Base-by-base conservation (phyloP, 164 flowering plant species). In the Sedum album region DNA sequence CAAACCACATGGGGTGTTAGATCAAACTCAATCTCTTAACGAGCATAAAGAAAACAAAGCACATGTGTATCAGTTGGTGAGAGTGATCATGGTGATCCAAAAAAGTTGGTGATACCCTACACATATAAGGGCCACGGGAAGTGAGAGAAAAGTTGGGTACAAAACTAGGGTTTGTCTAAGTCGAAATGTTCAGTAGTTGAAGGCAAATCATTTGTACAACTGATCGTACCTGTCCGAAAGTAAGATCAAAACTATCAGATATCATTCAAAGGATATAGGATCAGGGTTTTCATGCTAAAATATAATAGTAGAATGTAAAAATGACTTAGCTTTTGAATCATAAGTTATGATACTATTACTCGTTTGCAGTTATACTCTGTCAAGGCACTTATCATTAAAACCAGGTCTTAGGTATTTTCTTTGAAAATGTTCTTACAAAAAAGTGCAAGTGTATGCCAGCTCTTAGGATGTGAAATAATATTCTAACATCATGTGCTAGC, bases 1-100 rank as follows among this genome's bases (percentile, higher is more conserved):
- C 26, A 25, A 28, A 23, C 28, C 60, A 53, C 60, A 53, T 53
- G 60, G 28, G 14, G 60, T 53, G 48, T 44, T 44, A 53, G 60
- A 53, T 53, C 60, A 53, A 53, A 53, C 60, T 53, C 60, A 53
- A 53, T 53, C 28, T 53, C 60, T 18, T 23, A 53, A 23, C 60
- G n/a, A 53, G 4, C 48, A 44, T 44, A 53, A 53, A 53, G 25
- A 53, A 53, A 53, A 53, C 9, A 23, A 53, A 53, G 28, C 60
- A 53, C 60, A 53, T 53, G 30, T 21, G 23, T n/a, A 53, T 30
- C 60, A 23, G 60, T 23, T 53, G 60, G 60, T 9, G 60, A 6
- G 28, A 6, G 28, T 53, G 60, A 23, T 21, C 48, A 17, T 13
- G 15, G 28, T 53, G 60, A 21, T 21, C 60, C 21, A 2, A 53